Evolutionary conservation across 2,329 filamentous ascomycete species (phyloP).

Genomic region (Arthrobotrys musiformis): DNA sequence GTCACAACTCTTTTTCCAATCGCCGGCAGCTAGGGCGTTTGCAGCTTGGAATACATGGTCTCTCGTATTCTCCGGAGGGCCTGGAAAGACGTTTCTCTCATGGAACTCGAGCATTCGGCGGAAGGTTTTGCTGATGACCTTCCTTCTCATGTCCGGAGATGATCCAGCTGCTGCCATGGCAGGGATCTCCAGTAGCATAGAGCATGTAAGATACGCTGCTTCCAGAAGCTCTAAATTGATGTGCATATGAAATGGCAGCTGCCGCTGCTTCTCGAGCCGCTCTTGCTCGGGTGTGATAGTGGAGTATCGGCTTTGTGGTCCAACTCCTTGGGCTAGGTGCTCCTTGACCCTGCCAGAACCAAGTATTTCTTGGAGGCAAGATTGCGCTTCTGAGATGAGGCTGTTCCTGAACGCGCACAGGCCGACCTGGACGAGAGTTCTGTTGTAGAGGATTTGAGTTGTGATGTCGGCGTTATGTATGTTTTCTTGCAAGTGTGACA

Average conservation of each 20-base stretch:
- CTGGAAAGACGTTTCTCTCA: conserved; percentile 98
- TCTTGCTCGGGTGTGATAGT: conserved; percentile 98
- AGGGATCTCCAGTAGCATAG: conserved; percentile 98
- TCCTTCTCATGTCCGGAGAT: conserved; percentile 95
- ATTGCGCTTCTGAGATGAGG: conserved; percentile 96
- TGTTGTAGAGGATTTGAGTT: conserved; percentile 98
- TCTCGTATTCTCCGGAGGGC: conserved; percentile 96
- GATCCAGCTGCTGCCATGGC: conserved; percentile 96
- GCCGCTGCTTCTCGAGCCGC: conserved; percentile 93
- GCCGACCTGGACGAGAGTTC: conserved; percentile 95
- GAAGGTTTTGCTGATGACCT: conserved; percentile 99
- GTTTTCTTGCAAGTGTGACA: conserved; percentile 98
- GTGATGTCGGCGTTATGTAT: conserved; percentile 96
- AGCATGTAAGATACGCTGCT: conserved; percentile 98
- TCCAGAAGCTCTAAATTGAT: conserved; percentile 98
- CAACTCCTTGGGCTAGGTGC: conserved; percentile 94
- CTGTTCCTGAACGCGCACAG: conserved; percentile 98
- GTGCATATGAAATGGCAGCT: conserved; percentile 99
- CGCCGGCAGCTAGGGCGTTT: conserved; percentile 92
- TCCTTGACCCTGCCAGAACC: conserved; percentile 98
- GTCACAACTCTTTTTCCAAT: conserved; percentile 96
- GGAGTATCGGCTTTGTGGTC: conserved; percentile 89
- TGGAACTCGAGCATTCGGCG: conserved; percentile 99
- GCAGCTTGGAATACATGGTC: conserved; percentile 99
- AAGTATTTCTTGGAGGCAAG: conserved; percentile 96